Conservation (phyloP, 441 rosid species). For the Corymbia calophylla region DNA sequence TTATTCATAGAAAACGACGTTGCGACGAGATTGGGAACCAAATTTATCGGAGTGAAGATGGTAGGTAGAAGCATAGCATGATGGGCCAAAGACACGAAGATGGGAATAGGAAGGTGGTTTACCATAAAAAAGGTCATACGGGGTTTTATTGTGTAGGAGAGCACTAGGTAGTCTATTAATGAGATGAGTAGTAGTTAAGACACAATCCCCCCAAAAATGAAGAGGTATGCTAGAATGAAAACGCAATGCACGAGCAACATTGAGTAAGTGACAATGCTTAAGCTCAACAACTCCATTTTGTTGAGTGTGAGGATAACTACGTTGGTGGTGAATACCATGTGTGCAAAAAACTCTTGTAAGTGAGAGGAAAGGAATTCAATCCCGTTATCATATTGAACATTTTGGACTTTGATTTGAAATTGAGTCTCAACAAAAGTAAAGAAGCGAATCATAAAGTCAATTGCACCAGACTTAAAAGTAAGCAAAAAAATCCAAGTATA, state of each 20-base stretch:
- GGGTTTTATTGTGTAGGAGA: background rate
- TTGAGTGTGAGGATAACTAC: background rate
- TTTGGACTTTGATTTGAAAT: background rate
- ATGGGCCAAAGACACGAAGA: background rate
- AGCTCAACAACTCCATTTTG: too few relatives aligned
- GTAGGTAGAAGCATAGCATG: rapidly evolving
- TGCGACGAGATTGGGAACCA: background rate
- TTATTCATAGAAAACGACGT: background rate
- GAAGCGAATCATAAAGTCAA: rapidly evolving
- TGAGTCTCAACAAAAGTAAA: background rate
- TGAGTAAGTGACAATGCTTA: too few relatives aligned
- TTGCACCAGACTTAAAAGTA: too few relatives aligned
- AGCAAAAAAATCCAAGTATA: background rate
- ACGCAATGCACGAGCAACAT: too few relatives aligned
- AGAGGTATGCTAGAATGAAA: too few relatives aligned
- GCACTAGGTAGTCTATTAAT: background rate
- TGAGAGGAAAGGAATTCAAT: background rate
- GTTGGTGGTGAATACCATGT: background rate
- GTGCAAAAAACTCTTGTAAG: background rate
- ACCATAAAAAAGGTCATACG: background rate
- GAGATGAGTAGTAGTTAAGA: background rate
- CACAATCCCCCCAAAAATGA: too few relatives aligned
- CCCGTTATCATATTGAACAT: rapidly evolving
- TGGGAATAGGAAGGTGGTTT: background rate
- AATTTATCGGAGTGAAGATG: background rate